phyloP scores from a whole-genome alignment of 768 basidiomycete genomes.

The Russula sp. region DNA sequence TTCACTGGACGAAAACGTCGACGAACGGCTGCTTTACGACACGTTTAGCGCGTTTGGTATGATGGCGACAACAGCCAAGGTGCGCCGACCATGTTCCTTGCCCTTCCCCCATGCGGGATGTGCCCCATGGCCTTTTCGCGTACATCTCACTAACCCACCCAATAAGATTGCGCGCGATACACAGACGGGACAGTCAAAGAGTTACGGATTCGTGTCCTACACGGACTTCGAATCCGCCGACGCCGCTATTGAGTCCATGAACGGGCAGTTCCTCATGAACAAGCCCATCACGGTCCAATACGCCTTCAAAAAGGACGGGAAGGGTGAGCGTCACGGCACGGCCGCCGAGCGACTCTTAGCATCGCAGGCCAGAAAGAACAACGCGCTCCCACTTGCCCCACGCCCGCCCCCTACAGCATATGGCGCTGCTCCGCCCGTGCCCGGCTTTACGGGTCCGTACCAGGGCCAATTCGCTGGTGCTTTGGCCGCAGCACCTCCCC shows the following conservation, averaged over 20 bases:
- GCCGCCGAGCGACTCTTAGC: constrained; percentile 94
- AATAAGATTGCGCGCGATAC: constrained; percentile 87
- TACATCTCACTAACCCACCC: constrained; percentile 1
- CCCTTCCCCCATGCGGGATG: neutral
- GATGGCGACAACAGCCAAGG: constrained; percentile 88
- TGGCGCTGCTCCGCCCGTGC: constrained; percentile 56
- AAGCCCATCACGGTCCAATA: constrained; percentile 96
- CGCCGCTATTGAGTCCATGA: constrained; percentile 94
- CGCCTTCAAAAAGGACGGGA: constrained; percentile 99
- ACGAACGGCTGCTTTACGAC: constrained; percentile 87
- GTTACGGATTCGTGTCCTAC: constrained; percentile 96
- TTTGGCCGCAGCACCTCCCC: constrained; percentile 57
- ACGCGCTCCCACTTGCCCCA: constrained; percentile 71
- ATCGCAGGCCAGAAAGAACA: constrained; percentile 92
- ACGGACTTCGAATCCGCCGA: constrained; percentile 98
- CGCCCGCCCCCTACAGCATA: constrained; percentile 73
- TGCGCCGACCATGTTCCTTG: constrained; percentile 28
- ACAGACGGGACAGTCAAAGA: constrained; percentile 77
- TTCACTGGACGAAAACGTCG: constrained; percentile 90
- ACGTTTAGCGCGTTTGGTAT: constrained; percentile 94
- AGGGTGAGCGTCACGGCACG: constrained; percentile 96
- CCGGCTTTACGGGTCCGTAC: constrained; percentile 68
- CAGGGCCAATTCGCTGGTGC: constrained; percentile 93
- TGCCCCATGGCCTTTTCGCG: neutral
- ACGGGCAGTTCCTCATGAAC: constrained; percentile 96